phyloP scores from a whole-genome alignment of 345 rosid species.

The Cochlearia excelsa region DNA sequence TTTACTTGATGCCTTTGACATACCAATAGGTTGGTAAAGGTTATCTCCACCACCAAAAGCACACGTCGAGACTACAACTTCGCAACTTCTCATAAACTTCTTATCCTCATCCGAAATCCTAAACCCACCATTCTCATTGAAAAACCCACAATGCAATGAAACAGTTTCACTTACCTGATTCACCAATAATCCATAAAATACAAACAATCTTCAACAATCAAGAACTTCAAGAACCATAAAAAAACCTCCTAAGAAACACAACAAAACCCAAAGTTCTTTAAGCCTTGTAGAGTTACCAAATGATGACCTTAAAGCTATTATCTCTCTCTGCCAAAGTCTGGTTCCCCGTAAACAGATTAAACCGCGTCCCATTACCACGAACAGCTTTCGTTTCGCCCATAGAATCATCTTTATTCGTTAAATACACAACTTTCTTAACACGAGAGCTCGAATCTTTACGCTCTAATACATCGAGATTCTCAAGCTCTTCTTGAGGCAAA shows the following conservation, averaged over 20 bases:
- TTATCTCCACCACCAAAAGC: constrained; percentile 98
- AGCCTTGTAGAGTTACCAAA: constrained; percentile 30
- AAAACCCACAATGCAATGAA: constrained; percentile 79
- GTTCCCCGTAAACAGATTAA: constrained; percentile 78
- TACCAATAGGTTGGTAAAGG: constrained; percentile 93
- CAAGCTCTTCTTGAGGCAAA: constrained; percentile 66
- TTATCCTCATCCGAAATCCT: constrained; percentile 62
- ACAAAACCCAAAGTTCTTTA: constrained; percentile 11
- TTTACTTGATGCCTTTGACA: constrained; percentile 56
- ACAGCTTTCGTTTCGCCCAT: constrained; percentile 30
- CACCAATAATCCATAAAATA: not conserved
- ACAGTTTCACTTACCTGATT: constrained; percentile 74
- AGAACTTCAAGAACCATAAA: not conserved
- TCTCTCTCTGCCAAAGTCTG: constrained; percentile 78
- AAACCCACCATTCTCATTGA: constrained; percentile 74
- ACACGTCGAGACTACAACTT: constrained; percentile 80
- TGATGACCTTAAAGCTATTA: constrained; percentile 71
- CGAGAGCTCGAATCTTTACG: constrained; percentile 43
- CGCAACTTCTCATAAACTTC: constrained; percentile 58
- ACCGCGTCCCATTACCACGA: constrained; percentile 47
- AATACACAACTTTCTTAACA: constrained; percentile 56
- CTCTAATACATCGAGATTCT: constrained; percentile 54
- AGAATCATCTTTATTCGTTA: constrained; percentile 40
- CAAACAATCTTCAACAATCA: constrained; percentile 10
- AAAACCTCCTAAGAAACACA: not conserved